Conservation (phyloP, 2,329 filamentous ascomycete species). For the Aureobasidium leucospermi region DNA sequence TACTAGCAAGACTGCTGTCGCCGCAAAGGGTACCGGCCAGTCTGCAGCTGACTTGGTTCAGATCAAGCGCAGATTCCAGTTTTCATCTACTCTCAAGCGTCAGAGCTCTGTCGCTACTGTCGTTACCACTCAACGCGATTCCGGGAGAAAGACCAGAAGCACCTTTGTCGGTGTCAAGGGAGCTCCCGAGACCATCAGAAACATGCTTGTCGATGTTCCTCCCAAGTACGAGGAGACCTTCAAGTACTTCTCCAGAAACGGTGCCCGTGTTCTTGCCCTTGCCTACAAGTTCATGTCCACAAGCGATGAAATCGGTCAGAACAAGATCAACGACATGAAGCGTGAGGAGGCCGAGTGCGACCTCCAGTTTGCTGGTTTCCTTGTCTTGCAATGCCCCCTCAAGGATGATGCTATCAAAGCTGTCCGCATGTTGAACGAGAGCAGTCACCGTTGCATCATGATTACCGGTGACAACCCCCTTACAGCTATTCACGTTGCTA, state of each 20-base stretch:
- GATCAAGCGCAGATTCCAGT: slow-evolving; percentile 94
- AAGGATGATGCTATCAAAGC: slow-evolving; percentile 94
- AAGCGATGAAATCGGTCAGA: slow-evolving; percentile 73
- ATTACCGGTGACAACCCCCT: slow-evolving; percentile 98
- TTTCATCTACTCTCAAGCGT: slow-evolving; percentile 91
- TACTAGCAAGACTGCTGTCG: slow-evolving; percentile 53
- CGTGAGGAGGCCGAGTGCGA: slow-evolving; percentile 84
- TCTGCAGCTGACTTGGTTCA: slow-evolving; percentile 69
- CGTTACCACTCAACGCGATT: slow-evolving; percentile 61
- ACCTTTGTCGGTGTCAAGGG: slow-evolving; percentile 96
- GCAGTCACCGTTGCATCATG: slow-evolving; percentile 97
- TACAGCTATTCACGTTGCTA: slow-evolving; percentile 90
- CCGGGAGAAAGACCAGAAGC: slow-evolving; percentile 67
- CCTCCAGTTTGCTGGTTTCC: slow-evolving; percentile 85
- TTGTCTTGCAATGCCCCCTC: slow-evolving; percentile 89
- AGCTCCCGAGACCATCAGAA: slow-evolving; percentile 92
- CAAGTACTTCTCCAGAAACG: slow-evolving; percentile 95
- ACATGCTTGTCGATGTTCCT: slow-evolving; percentile 78
- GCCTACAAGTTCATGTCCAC: slow-evolving; percentile 86
- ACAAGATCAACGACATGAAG: slow-evolving; percentile 86
- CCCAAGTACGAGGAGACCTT: slow-evolving; percentile 93
- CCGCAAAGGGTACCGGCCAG: slow-evolving; percentile 34
- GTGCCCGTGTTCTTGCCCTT: slow-evolving; percentile 85
- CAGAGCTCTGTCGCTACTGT: slow-evolving; percentile 91
- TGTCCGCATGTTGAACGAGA: slow-evolving; percentile 96